phyloP scores from a whole-genome alignment of 257 asterid species.

The Nemophila menziesii region DNA sequence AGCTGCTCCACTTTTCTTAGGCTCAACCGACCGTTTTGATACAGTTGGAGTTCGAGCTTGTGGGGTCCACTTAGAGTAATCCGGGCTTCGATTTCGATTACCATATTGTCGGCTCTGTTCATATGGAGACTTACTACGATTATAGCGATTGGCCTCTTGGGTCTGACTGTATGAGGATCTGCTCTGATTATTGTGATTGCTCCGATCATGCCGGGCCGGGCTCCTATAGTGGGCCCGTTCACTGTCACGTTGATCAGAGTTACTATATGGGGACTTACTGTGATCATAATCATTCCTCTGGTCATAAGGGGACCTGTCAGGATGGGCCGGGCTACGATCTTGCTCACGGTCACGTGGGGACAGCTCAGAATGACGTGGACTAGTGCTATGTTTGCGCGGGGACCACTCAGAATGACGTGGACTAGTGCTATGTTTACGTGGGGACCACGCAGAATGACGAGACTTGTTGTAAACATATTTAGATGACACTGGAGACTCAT shows the following conservation, averaged over 20 bases:
- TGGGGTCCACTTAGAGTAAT: conserved; percentile 51
- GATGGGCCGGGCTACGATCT: conserved; percentile 49
- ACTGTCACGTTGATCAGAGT: too few species aligned
- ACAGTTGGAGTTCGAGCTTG: conserved; percentile 45
- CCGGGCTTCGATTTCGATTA: conserved; percentile 59
- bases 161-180: conserved; percentile 49
- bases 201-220: too few species aligned
- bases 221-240: too few species aligned
- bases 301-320: conserved; percentile 19
- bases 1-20: conserved; percentile 36
- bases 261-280: conserved; percentile 48
- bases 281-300: conserved; percentile 17
- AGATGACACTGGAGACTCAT: conserved; percentile 66
- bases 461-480: conserved; percentile 53
- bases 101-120: conserved; percentile 35
- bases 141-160: conserved; percentile 25
- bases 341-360: conserved; percentile 61
- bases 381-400: conserved; percentile 50
- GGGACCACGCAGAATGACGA: conserved; percentile 62
- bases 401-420: conserved; percentile 74
- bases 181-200: conserved; percentile 33
- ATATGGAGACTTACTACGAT: conserved; percentile 35
- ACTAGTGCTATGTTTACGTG: conserved; percentile 51
- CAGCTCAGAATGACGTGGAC: conserved; percentile 71
- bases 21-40: conserved; percentile 48